phyloP scores from a whole-genome alignment of 2,329 filamentous ascomycete genomes.

The Pseudomassariella vexata region DNA sequence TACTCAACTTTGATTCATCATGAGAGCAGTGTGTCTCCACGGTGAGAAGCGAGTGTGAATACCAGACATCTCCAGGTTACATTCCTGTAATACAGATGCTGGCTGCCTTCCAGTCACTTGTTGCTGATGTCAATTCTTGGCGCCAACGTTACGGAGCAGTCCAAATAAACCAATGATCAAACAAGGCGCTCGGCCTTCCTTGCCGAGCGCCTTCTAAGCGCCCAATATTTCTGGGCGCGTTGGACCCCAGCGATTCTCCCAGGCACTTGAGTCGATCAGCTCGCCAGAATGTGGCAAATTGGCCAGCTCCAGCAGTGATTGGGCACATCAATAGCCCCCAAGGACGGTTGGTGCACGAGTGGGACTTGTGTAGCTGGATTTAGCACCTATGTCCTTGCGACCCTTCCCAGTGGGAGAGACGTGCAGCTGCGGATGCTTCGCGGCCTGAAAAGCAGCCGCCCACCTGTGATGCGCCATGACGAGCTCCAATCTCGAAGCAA shows the following conservation, averaged over 20 bases:
- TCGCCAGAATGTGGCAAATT: not conserved
- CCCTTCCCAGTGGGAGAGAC: not conserved
- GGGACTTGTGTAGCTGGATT: not conserved
- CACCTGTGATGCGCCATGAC: not conserved
- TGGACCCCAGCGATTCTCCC: too few species aligned
- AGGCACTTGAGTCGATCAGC: not conserved
- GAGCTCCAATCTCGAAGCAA: not conserved
- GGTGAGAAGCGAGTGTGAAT: too few species aligned
- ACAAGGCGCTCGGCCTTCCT: not conserved
- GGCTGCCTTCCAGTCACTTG: too few species aligned
- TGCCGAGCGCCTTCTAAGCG: slow-evolving; percentile 8
- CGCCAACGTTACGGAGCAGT: too few species aligned
- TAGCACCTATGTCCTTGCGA: not conserved
- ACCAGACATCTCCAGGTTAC: too few species aligned
- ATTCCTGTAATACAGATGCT: too few species aligned
- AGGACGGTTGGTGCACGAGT: not conserved
- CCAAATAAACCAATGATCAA: not conserved
- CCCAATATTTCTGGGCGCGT: slow-evolving; percentile 3
- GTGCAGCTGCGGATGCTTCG: not conserved
- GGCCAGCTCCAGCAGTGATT: not conserved
- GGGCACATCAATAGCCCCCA: not conserved
- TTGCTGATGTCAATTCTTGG: too few species aligned
- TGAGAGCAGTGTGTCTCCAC: too few species aligned
- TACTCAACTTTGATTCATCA: too few species aligned
- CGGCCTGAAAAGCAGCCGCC: slow-evolving; percentile 3